Evolutionary conservation across 345 rosid species (phyloP), one percentile per base, ranked within the genome.

Genomic region (Rubroshorea leprosula): DNA sequence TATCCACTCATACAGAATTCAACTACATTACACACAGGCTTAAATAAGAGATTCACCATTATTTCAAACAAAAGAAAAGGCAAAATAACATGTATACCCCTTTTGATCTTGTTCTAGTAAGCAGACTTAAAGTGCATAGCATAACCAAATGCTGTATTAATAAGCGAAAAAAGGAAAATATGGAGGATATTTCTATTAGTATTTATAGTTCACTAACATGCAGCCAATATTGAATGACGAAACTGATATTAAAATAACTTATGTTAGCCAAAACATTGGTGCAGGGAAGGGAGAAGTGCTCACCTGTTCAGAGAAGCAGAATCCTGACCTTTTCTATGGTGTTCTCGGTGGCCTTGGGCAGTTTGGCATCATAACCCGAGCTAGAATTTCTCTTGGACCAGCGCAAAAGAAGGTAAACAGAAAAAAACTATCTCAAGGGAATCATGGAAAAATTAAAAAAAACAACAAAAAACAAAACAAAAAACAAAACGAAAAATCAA

Each of bases 281-380:
- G 79, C 85, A 94, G 99, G 99, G 55, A 94, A 76, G 60, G 99
- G 97, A 72, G 87, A 87, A 44, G 83, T 83, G 1, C 27, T 89
- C 46, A 80, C 82, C 64, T 94, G 96, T 80, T 87, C 96, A 21
- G 79, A 82, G 68, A 72, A 78, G 74, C 73, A 63, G 69, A 89
- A 94, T 54, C 65, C 85, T 44, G 95, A 90, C 57, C 96, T 94
- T 53, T 94, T 89, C 62, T 66, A 87, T 64, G 79, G 89, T 61
- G 89, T 80, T 57, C 89, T 94, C 71, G 97, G 99, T 6, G 99
- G 97, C 61, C 92, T 94, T 48, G 99, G 99, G 54, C 99, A 94
- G 74, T 89, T 87, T 58, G 99, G 99, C 31, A 73, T 94, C 70
- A 87, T 94, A 69, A 90, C 97, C 21, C 74, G 85, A 49, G 97